These are phyloP conservation scores for Penicillium sp. DNA, from an alignment of 2,329 filamentous ascomycete species.

Conservation along the genomic window DNA sequence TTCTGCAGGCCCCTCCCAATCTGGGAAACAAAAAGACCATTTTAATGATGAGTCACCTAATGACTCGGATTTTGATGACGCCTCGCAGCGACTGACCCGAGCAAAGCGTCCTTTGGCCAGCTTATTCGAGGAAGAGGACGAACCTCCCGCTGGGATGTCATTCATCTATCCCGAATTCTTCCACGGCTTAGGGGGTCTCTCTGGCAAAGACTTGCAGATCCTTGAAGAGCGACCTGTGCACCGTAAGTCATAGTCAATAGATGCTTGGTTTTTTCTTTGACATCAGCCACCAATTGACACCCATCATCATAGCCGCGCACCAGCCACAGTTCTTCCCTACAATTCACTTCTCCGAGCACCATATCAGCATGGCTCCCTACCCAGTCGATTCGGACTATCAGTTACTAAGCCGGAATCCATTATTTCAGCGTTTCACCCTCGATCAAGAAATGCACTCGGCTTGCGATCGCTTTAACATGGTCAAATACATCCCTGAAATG, in stretches of 20 bases:
- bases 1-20: no score
- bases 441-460: slow-evolving; percentile 18
- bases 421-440: slow-evolving; percentile 26
- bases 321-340: slow-evolving; percentile 33
- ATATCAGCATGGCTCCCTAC: slow-evolving; percentile 34
- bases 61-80: not conserved
- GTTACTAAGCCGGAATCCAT: slow-evolving; percentile 27
- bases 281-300: not conserved
- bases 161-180: slow-evolving; percentile 6
- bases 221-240: slow-evolving; percentile 8
- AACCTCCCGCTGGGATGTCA: slow-evolving; percentile 4
- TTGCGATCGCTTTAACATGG: slow-evolving; percentile 52
- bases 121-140: slow-evolving; percentile 15
- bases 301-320: slow-evolving; percentile 11
- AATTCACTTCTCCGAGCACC: slow-evolving; percentile 37
- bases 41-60: not conserved
- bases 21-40: no score
- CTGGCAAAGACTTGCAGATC: slow-evolving; percentile 3
- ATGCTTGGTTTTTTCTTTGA: not conserved
- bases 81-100: not conserved
- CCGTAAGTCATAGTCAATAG: slow-evolving; percentile 8
- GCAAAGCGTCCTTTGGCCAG: slow-evolving; percentile 2
- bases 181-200: slow-evolving; percentile 10
- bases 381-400: slow-evolving; percentile 26
- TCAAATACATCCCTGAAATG: slow-evolving; percentile 53